A percentile compares a stretch with the other conserved stretches of the same genome.
Conservation (phyloP, 2,329 filamentous ascomycete species). For the Endothia cerciana region DNA sequence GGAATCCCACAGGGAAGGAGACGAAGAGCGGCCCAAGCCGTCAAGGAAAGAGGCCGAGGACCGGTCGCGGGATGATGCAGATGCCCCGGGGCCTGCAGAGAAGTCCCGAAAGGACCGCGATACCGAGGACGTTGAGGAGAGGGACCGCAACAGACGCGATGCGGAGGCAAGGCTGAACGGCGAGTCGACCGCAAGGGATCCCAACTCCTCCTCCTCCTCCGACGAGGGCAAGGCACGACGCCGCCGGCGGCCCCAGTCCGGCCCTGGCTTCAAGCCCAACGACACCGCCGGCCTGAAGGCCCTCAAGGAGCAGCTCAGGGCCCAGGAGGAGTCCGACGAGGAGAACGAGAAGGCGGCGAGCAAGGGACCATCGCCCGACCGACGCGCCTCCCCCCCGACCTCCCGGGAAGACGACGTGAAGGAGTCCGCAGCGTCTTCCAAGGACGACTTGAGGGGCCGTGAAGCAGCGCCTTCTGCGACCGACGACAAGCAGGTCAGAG, state of each 20-base stretch:
- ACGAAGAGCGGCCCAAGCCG: constrained; percentile 29
- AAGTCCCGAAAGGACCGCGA: constrained; percentile 29
- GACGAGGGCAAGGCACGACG: constrained; percentile 46
- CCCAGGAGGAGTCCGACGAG: constrained; percentile 42
- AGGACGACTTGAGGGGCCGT: constrained; percentile 47
- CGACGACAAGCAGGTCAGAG: constrained; percentile 58
- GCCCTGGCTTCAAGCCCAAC: constrained; percentile 55
- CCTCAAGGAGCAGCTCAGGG: constrained; percentile 55
- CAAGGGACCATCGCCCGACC: constrained; percentile 35
- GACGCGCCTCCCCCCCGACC: constrained; percentile 15
- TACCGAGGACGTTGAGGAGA: constrained; percentile 30
- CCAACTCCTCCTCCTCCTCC: constrained; percentile 45
- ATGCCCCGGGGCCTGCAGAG: constrained; percentile 20
- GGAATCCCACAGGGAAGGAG: constrained; percentile 29
- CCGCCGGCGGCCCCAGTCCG: constrained; percentile 41
- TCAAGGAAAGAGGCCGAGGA: constrained; percentile 32
- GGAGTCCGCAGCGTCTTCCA: constrained; percentile 23
- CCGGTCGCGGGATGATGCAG: constrained; percentile 30
- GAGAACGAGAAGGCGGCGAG: constrained; percentile 28
- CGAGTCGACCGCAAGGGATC: constrained; percentile 44
- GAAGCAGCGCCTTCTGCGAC: constrained; percentile 40
- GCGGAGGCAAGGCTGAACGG: constrained; percentile 43
- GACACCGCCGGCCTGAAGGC: constrained; percentile 54
- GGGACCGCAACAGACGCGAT: constrained; percentile 43
- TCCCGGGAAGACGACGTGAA: constrained; percentile 15